Percentiles rank a stretch among this genome's conserved stretches.
Evolutionary conservation across 345 rosid species (phyloP).

Genomic region (Abelmoschus esculentus): DNA sequence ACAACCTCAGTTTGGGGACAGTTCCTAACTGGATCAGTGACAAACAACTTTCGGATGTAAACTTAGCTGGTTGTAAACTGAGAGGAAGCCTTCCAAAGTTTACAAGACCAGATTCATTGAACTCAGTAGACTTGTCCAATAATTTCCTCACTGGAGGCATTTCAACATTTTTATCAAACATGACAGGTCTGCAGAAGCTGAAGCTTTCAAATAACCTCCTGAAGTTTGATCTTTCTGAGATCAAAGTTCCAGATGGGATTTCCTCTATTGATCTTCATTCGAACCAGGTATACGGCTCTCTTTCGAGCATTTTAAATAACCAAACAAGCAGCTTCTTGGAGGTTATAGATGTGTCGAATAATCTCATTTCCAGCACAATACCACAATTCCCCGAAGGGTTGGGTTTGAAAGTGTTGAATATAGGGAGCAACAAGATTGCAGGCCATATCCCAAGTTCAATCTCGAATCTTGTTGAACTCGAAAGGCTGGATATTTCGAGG

Average conservation of each 20-base stretch:
- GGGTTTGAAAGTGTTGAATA: conserved; percentile 55
- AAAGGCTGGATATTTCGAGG: conserved; percentile 63
- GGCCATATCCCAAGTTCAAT: conserved; percentile 77
- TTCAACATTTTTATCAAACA: conserved; percentile 44
- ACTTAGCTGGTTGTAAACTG: conserved; percentile 77
- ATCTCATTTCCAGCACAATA: conserved; percentile 55
- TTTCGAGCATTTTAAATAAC: conserved; percentile 56
- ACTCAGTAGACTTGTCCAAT: conserved; percentile 60
- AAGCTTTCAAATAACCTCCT: conserved; percentile 71
- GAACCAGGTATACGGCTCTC: conserved; percentile 60
- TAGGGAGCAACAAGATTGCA: conserved; percentile 64
- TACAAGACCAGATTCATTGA: conserved; percentile 50
- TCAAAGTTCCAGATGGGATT: conserved; percentile 52
- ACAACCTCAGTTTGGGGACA: conserved; percentile 58
- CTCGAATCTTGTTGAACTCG: conserved; percentile 58
- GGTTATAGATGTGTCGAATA: conserved; percentile 53
- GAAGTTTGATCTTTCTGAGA: conserved; percentile 50
- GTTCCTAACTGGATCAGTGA: conserved; percentile 68
- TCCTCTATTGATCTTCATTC: conserved; percentile 57
- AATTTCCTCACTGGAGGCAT: conserved; percentile 56
- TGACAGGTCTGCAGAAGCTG: conserved; percentile 54
- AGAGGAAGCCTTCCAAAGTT: conserved; percentile 62
- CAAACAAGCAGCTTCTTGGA: conserved; percentile 69
- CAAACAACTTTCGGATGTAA: conserved; percentile 50
- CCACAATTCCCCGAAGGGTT: conserved; percentile 61